Evolutionary conservation across 345 rosid species (phyloP).

Genomic region (Kandelia obovata): DNA sequence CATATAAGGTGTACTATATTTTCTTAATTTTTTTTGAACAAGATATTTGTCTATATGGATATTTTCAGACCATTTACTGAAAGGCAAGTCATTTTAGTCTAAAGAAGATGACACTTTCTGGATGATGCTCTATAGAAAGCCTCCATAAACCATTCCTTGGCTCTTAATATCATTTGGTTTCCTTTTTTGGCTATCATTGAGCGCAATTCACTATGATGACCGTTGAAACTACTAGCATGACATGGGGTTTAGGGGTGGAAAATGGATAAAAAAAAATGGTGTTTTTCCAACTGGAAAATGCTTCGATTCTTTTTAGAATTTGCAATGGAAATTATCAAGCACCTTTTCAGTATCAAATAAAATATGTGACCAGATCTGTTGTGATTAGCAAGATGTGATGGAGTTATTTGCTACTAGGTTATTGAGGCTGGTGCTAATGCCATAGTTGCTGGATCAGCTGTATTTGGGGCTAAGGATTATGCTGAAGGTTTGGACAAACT

Average conservation of each 20-base stretch:
- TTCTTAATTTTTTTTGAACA: constrained; percentile 1
- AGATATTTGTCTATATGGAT: background rate
- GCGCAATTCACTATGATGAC: too few species aligned
- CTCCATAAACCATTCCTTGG: background rate
- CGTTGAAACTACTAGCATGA: too few species aligned
- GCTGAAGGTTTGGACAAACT: constrained; percentile 60
- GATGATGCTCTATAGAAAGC: background rate
- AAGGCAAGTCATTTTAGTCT: background rate
- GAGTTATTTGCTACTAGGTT: constrained; percentile 44
- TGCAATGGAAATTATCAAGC: too few species aligned
- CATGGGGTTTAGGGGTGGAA: too few species aligned
- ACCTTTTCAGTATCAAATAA: too few species aligned
- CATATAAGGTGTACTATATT: constrained; percentile 63
- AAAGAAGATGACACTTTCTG: background rate
- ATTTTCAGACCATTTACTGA: background rate
- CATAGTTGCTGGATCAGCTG: constrained; percentile 94
- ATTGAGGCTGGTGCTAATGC: constrained; percentile 93
- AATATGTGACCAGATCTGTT: background rate
- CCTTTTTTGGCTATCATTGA: too few species aligned
- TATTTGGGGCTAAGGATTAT: constrained; percentile 94
- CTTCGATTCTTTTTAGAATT: too few species aligned
- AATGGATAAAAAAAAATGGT: too few species aligned
- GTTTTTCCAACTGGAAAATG: too few species aligned
- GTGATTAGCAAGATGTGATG: background rate
- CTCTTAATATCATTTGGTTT: background rate